Conservation (phyloP, 2,329 filamentous ascomycete genomes). For the Colletotrichum liriopes region DNA sequence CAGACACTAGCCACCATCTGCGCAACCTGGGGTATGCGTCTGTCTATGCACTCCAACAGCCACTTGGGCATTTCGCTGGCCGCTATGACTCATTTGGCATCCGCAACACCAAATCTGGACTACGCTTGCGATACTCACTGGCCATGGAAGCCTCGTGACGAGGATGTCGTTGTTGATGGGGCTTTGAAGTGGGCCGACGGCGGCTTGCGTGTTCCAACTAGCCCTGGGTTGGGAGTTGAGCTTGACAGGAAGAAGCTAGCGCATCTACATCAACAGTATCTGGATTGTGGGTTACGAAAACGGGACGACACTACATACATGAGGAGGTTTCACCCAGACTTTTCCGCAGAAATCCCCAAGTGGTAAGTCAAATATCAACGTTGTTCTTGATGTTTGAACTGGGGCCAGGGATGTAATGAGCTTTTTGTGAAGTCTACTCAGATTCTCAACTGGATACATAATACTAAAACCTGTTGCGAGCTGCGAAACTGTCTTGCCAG, state of each 20-base stretch:
- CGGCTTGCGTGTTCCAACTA: constrained; percentile 53
- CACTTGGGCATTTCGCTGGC: constrained; percentile 60
- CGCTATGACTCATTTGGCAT: constrained; percentile 60
- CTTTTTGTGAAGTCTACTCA: background rate
- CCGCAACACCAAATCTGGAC: constrained; percentile 58
- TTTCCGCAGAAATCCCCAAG: constrained; percentile 52
- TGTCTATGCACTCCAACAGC: constrained; percentile 62
- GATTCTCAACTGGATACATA: too few relatives aligned
- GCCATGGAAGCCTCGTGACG: constrained; percentile 61
- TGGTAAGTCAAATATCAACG: constrained; percentile 46
- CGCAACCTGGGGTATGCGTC: constrained; percentile 56
- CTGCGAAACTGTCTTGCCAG: background rate
- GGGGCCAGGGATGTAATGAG: too few relatives aligned
- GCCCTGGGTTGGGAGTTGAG: constrained; percentile 55
- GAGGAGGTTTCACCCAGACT: constrained; percentile 53
- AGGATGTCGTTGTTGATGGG: constrained; percentile 58
- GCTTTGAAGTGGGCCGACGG: constrained; percentile 56
- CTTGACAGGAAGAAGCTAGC: constrained; percentile 55
- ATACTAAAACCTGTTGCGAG: background rate
- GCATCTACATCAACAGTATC: constrained; percentile 56
- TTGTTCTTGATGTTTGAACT: background rate
- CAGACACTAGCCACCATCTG: constrained; percentile 57
- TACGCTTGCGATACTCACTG: constrained; percentile 62
- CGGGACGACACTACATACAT: constrained; percentile 57
- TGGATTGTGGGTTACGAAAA: constrained; percentile 55